Conservation (phyloP, 2,329 filamentous ascomycete species). For the Aspergillus viridinutans region DNA sequence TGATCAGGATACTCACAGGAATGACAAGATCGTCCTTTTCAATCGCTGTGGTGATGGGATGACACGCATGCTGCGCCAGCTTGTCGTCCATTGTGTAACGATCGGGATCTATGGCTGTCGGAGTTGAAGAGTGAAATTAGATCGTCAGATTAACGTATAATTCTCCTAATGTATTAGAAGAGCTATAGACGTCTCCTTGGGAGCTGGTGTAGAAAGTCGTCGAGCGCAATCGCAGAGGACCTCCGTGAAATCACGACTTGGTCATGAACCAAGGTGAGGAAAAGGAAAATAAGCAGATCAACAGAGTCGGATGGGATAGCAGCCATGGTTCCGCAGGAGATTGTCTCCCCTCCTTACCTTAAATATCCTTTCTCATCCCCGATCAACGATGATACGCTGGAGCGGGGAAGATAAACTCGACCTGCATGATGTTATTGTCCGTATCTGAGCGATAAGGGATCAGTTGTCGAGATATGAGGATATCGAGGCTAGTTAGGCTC, state of each 20-base stretch:
- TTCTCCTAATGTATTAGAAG: background rate
- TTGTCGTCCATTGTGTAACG: constrained; percentile 12
- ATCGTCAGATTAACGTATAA: background rate
- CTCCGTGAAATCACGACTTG: background rate
- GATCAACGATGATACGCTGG: background rate
- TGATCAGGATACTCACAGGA: constrained; percentile 27
- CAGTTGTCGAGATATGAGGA: background rate
- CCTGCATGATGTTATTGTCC: background rate
- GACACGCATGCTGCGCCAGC: constrained; percentile 15
- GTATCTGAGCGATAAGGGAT: background rate
- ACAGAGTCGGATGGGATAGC: background rate
- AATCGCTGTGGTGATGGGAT: constrained; percentile 30
- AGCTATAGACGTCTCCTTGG: background rate
- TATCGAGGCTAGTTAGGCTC: background rate
- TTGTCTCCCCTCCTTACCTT: background rate
- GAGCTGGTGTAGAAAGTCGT: background rate
- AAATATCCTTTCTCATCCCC: background rate
- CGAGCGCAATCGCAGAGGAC: background rate
- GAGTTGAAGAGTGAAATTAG: background rate
- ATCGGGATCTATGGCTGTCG: background rate
- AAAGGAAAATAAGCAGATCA: background rate
- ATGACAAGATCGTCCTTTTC: constrained; percentile 44
- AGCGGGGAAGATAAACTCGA: background rate
- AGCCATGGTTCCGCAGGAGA: background rate
- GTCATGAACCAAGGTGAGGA: background rate